These are phyloP conservation scores for Trichoderma pleuroti DNA, from an alignment of 2,329 filamentous ascomycete genomes.

Conservation along the genomic window DNA sequence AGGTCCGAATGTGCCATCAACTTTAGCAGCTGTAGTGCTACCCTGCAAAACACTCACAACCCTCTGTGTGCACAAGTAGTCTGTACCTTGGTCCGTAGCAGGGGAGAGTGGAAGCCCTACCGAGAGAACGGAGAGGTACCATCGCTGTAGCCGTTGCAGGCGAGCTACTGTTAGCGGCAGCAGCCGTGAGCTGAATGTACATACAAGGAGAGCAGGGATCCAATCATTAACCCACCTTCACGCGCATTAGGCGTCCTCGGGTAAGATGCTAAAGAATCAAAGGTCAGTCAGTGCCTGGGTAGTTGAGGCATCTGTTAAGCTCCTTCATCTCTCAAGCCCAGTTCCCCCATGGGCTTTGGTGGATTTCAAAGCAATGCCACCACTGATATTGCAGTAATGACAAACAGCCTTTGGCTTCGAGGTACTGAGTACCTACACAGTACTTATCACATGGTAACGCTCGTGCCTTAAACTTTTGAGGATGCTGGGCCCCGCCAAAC, in stretches of 20 bases:
- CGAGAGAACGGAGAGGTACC: not conserved
- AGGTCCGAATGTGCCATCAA: constrained; percentile 2
- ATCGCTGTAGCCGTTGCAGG: not conserved
- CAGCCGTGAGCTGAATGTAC: not conserved
- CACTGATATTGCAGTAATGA: not conserved
- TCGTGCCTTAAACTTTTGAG: not conserved
- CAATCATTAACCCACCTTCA: not conserved
- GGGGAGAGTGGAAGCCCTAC: not conserved
- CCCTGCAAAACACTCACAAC: not conserved
- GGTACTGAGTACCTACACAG: not conserved
- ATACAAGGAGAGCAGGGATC: not conserved
- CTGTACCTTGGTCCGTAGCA: not conserved
- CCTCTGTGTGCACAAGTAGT: not conserved
- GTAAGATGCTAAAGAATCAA: not conserved
- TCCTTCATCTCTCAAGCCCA: not conserved
- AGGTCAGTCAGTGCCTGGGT: not conserved
- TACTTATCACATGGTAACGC: not conserved
- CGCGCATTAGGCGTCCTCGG: not conserved
- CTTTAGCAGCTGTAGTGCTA: not conserved
- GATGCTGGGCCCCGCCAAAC: not conserved
- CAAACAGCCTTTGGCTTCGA: not conserved
- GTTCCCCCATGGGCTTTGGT: not conserved
- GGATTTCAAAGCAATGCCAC: not conserved
- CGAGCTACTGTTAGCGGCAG: not conserved
- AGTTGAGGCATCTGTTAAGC: not conserved